Percentiles rank a stretch among this genome's conserved stretches.
These are phyloP conservation scores for Isabelozyma pseudorhagii DNA, from an alignment of 805 yeast species.

Conservation along the genomic window DNA sequence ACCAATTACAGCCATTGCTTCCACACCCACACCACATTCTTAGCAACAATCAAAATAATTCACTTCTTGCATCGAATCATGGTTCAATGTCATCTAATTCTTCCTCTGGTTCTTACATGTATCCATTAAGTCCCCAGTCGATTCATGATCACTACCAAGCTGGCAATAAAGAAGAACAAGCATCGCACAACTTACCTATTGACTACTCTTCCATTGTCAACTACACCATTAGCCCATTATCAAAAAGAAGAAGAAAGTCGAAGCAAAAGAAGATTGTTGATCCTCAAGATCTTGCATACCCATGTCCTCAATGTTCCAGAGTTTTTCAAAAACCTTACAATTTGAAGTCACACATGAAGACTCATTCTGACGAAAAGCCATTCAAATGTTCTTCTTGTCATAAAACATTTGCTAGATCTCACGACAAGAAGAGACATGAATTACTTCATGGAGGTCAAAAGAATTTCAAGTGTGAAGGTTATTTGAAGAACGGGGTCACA, in stretches of 20 bases:
- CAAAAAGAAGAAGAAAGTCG: constrained; percentile 24
- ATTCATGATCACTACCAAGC: not conserved
- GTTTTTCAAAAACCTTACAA: constrained; percentile 48
- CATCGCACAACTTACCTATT: constrained; percentile 11
- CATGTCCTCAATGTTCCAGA: constrained; percentile 44
- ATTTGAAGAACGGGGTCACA: constrained; percentile 51
- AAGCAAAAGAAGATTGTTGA: constrained; percentile 8
- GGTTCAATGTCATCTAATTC: not conserved
- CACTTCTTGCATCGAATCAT: not conserved
- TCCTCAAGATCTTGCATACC: constrained; percentile 14
- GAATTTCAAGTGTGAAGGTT: constrained; percentile 66
- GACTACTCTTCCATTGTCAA: constrained; percentile 34
- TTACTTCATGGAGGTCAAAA: constrained; percentile 70
- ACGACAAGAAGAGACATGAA: constrained; percentile 76
- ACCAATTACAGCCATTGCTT: not conserved
- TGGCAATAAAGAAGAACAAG: not conserved
- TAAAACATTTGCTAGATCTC: constrained; percentile 72
- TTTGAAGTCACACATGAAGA: constrained; percentile 47
- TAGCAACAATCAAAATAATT: not conserved
- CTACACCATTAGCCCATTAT: constrained; percentile 29
- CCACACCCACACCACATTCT: not conserved
- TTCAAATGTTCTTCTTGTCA: constrained; percentile 61
- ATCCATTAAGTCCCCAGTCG: not conserved
- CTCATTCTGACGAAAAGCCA: constrained; percentile 67
- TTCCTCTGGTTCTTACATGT: not conserved